phyloP scores from a whole-genome alignment of 116 monocot genomes.

The Posidonia oceanica region DNA sequence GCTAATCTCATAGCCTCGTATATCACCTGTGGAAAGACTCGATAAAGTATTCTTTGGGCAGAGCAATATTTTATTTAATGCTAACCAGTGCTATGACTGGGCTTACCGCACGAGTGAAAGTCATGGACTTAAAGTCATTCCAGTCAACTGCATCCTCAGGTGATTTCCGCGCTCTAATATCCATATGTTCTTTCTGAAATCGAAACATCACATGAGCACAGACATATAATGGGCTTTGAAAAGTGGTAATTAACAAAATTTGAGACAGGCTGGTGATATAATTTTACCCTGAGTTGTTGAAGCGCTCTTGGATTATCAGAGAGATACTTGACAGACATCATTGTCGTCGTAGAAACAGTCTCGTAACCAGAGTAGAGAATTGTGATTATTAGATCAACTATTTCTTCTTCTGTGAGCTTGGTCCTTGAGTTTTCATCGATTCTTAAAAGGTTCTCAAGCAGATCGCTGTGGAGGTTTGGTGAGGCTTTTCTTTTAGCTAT shows the following conservation, averaged over 20 bases:
- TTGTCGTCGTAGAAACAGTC: slow-evolving; percentile 82
- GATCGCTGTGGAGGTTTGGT: slow-evolving; percentile 30
- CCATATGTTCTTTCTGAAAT: slow-evolving; percentile 66
- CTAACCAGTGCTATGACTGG: no score
- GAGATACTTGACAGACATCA: slow-evolving; percentile 94
- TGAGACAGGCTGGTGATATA: not conserved
- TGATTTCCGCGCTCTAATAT: slow-evolving; percentile 49
- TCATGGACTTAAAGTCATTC: slow-evolving; percentile 92
- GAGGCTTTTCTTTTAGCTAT: slow-evolving; percentile 52
- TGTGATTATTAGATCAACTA: slow-evolving; percentile 76
- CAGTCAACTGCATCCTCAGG: slow-evolving; percentile 49
- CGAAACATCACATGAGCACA: not conserved
- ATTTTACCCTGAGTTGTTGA: slow-evolving; percentile 63
- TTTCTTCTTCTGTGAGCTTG: slow-evolving; percentile 69
- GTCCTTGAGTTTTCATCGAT: slow-evolving; percentile 21
- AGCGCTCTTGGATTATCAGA: slow-evolving; percentile 75
- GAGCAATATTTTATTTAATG: not conserved
- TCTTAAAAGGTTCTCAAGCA: slow-evolving; percentile 53
- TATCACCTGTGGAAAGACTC: slow-evolving; percentile 42
- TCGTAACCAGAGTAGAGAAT: slow-evolving; percentile 86
- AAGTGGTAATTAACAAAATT: no score
- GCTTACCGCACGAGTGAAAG: slow-evolving; percentile 80
- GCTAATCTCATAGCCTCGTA: slow-evolving; percentile 79
- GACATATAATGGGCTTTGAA: no score
- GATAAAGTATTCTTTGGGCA: not conserved